phyloP scores from a whole-genome alignment of 176 grass and related monocot genomes.

The Avena eriantha region DNA sequence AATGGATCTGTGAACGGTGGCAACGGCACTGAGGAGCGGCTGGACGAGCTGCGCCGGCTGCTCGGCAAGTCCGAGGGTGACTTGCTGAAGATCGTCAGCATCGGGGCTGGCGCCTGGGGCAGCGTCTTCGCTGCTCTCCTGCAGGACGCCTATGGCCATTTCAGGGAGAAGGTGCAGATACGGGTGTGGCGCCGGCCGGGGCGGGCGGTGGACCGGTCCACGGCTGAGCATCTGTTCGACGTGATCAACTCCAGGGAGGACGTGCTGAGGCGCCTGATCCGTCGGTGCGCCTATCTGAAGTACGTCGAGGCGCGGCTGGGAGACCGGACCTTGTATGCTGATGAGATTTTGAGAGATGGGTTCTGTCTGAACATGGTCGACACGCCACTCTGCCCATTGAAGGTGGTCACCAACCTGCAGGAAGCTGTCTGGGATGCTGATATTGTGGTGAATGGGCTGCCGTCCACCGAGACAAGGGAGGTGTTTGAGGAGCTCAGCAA shows the following conservation, averaged over 20 bases:
- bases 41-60: constrained; percentile 80
- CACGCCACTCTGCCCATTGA: constrained; percentile 87
- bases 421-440: constrained; percentile 99
- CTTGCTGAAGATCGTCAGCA: constrained; percentile 94
- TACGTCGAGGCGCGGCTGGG: constrained; percentile 95
- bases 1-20: constrained; percentile 59
- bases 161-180: constrained; percentile 94
- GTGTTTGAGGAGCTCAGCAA: constrained; percentile 92
- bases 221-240: constrained; percentile 83
- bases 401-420: constrained; percentile 97
- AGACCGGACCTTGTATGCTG: constrained; percentile 78
- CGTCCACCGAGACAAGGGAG: constrained; percentile 88
- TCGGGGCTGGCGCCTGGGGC: constrained; percentile 94
- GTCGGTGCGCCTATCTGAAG: constrained; percentile 89
- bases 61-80: constrained; percentile 87
- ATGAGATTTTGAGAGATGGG: constrained; percentile 89
- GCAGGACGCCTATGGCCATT: constrained; percentile 88
- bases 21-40: constrained; percentile 71
- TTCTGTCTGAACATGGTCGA: constrained; percentile 97
- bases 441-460: constrained; percentile 90
- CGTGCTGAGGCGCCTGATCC: constrained; percentile 84
- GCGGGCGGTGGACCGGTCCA: constrained; percentile 68
- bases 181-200: constrained; percentile 87
- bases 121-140: constrained; percentile 91
- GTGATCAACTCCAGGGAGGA: constrained; percentile 98